Percentiles rank a stretch among this genome's conserved stretches.
Conservation (phyloP, 108 stramenopile species). For the Asterionellopsis glacialis region DNA sequence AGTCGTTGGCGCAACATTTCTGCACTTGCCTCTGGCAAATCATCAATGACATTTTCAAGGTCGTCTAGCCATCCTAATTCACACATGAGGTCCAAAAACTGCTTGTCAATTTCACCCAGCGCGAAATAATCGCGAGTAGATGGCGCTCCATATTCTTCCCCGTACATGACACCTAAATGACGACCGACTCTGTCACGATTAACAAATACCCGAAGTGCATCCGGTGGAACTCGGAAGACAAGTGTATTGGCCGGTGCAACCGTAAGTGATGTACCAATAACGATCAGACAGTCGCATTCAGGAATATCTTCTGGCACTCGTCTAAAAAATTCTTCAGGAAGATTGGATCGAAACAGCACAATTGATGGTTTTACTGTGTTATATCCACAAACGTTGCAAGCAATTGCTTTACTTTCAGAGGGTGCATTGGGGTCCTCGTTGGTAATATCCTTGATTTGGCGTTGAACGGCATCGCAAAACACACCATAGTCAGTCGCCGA, state of each 20-base stretch:
- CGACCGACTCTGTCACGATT: constrained; percentile 71
- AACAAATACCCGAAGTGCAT: constrained; percentile 62
- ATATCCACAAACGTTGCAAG: constrained; percentile 52
- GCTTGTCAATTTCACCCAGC: constrained; percentile 30
- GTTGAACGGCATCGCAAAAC: constrained; percentile 51
- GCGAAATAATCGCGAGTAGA: constrained; percentile 25
- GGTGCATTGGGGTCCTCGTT: constrained; percentile 59
- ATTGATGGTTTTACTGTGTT: constrained; percentile 79
- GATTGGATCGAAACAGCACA: constrained; percentile 67
- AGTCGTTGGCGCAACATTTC: constrained; percentile 11
- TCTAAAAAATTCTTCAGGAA: constrained; percentile 71
- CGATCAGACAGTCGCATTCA: constrained; percentile 77
- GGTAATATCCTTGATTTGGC: constrained; percentile 74
- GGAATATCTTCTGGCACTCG: constrained; percentile 59
- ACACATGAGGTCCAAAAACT: constrained; percentile 29
- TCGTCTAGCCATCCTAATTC: constrained; percentile 34
- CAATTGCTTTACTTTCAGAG: constrained; percentile 49
- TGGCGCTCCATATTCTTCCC: constrained; percentile 19
- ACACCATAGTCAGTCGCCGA: constrained; percentile 42
- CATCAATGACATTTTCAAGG: constrained; percentile 11
- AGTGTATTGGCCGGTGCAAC: constrained; percentile 80
- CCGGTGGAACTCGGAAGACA: constrained; percentile 55
- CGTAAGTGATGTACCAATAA: constrained; percentile 83
- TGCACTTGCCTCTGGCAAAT: constrained; percentile 24
- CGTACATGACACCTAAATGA: constrained; percentile 55